Evolutionary conservation across 2,329 filamentous ascomycete species (phyloP), one percentile per base, ranked within the genome.

Genomic region (Epichloe sibirici): DNA sequence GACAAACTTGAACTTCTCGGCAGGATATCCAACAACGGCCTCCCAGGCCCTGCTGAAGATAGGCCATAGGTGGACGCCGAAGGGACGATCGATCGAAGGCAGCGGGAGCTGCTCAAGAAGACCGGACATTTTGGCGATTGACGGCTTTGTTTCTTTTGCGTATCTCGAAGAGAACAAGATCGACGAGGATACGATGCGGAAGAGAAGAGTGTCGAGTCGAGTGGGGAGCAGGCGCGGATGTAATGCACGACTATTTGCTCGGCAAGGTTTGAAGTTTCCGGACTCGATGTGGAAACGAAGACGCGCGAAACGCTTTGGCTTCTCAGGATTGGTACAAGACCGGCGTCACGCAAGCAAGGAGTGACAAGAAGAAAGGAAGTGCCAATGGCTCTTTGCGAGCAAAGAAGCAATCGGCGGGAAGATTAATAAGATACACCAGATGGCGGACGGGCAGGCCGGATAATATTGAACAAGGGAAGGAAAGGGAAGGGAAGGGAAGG

Each of bases 31-130:
- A 54, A 79, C 78, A 58, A 89, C 75, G 53, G 76, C 69, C 67
- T 86, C 85, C 72, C 86, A 97, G 62, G 77, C 83, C 75, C 90
- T 88, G 74, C 85, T 86, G 79, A 97, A 97, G 71, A 94, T 82
- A 62, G 91, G 89, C 93, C 93, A 97, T 70, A 96, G 74, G 58
- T 87, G 78, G 61, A 97, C 75, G 69, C 91, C 93, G 65, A 97
- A 97, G 37, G 91, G 91, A 58, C 87, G 83, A 68, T 96, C 90
- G 70, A 97, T 77, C 57, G 89, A 89, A 53, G 91, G 91, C 60
- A 82, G 67, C 66, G 88, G 77, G 56, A 83, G 63, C 61, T 77
- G 71, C 65, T 78, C 74, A 70, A 71, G 75, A 58, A 78, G 72
- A 71, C 69, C 55, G 52, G 67, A 54, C 50, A 64, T 67, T 66